Conservation (phyloP, 306 rosid species). For the Calophaca sinica region DNA sequence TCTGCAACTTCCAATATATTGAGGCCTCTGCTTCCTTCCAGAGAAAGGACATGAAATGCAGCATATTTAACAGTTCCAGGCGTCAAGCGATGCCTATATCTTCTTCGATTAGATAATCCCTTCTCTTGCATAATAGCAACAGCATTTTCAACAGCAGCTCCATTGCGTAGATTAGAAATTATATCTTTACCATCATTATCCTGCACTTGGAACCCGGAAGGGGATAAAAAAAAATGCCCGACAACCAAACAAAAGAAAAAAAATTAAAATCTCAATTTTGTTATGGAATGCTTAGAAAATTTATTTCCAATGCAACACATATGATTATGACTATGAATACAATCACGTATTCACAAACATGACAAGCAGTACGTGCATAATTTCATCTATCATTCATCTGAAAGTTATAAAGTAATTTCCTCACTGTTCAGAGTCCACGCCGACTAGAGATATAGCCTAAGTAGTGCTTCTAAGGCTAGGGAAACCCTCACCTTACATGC, state of each 20-base stretch:
- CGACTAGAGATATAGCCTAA: too few relatives aligned
- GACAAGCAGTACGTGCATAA: not conserved
- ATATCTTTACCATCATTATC: slow-evolving; percentile 62
- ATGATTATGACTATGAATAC: slow-evolving; percentile 7
- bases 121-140: slow-evolving; percentile 73
- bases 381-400: slow-evolving; percentile 18
- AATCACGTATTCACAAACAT: slow-evolving; percentile 13
- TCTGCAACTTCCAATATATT: slow-evolving; percentile 79
- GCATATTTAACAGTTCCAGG: slow-evolving; percentile 92
- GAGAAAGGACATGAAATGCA: slow-evolving; percentile 85
- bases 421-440: not conserved
- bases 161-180: slow-evolving; percentile 73
- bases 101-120: slow-evolving; percentile 68
- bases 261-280: slow-evolving; percentile 13
- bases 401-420: slow-evolving; percentile 12
- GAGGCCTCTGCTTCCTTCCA: slow-evolving; percentile 82
- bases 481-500: too few relatives aligned
- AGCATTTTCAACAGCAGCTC: slow-evolving; percentile 77
- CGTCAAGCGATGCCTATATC: slow-evolving; percentile 75
- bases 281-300: slow-evolving; percentile 8
- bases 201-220: slow-evolving; percentile 55
- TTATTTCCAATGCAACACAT: slow-evolving; percentile 3
- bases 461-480: too few relatives aligned
- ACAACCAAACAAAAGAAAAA: slow-evolving; percentile 19
- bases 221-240: slow-evolving; percentile 17